These are phyloP conservation scores for Nicotiana knightiana DNA, from an alignment of 257 asterid species.

Conservation along the genomic window DNA sequence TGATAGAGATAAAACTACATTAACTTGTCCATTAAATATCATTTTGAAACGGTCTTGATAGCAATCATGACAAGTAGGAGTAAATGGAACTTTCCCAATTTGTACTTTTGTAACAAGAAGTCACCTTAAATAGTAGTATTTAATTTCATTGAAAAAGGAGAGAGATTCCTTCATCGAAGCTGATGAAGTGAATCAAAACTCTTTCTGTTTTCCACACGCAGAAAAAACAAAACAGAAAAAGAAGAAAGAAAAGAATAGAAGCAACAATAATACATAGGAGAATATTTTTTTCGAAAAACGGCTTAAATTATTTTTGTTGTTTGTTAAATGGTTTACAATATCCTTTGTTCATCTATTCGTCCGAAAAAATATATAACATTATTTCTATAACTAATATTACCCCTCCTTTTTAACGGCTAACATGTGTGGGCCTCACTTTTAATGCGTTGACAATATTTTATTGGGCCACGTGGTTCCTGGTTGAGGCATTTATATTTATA, in stretches of 20 bases:
- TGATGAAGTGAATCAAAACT: background rate
- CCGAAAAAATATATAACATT: rapidly evolving
- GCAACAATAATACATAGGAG: background rate
- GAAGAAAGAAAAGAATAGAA: background rate
- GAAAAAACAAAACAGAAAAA: background rate
- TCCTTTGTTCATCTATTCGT: too few relatives aligned
- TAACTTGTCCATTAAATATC: background rate
- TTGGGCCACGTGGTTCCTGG: too few relatives aligned
- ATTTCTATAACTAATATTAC: too few relatives aligned
- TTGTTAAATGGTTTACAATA: too few relatives aligned
- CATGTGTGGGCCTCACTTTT: too few relatives aligned
- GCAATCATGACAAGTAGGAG: background rate
- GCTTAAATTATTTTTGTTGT: too few relatives aligned
- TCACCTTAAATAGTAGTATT: background rate
- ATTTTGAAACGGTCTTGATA: background rate
- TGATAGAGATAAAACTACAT: background rate
- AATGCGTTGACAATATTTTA: too few relatives aligned
- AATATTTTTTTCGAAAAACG: rapidly evolving
- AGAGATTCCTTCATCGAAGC: background rate
- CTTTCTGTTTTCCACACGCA: background rate
- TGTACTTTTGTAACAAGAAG: background rate
- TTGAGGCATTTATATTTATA: too few relatives aligned
- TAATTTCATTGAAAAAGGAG: background rate
- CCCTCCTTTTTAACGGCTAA: too few relatives aligned
- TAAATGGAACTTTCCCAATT: background rate